phyloP scores from a whole-genome alignment of 495 filamentous ascomycete species.

The Lophiotrema nucula region DNA sequence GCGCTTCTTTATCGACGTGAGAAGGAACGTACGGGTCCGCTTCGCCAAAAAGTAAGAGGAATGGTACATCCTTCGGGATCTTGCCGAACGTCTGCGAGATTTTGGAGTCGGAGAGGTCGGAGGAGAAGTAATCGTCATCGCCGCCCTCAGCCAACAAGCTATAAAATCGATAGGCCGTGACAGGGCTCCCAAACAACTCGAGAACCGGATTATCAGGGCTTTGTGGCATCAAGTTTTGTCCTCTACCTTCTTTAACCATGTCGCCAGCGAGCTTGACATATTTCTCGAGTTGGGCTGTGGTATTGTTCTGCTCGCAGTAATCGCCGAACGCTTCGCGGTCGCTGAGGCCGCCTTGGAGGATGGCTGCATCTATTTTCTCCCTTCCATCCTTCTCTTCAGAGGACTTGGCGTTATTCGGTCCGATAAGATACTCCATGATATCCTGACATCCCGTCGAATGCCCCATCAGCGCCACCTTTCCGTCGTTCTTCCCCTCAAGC shows the following conservation, averaged over 20 bases:
- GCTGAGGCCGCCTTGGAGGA: conserved; percentile 77
- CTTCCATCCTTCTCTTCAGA: conserved; percentile 16
- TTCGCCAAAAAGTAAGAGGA: conserved; percentile 68
- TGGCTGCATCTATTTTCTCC: conserved; percentile 68
- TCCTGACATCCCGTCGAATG: conserved; percentile 90
- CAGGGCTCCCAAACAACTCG: conserved; percentile 51
- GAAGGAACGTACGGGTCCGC: conserved; percentile 69
- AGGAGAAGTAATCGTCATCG: conserved; percentile 87
- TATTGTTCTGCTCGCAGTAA: conserved; percentile 24
- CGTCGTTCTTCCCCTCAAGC: conserved; percentile 32
- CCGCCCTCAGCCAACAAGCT: conserved; percentile 63
- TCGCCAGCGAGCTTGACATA: conserved; percentile 54
- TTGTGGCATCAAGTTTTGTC: conserved; percentile 57
- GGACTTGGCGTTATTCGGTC: conserved; percentile 3
- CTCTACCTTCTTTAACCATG: conserved; percentile 53
- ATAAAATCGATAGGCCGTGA: conserved; percentile 68
- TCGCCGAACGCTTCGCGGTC: conserved; percentile 67
- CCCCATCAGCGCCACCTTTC: conserved; percentile 80
- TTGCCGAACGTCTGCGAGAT: conserved; percentile 64
- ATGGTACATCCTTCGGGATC: conserved; percentile 52
- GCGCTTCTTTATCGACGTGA: conserved; percentile 58
- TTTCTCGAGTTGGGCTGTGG: conserved; percentile 48
- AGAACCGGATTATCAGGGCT: conserved; percentile 46
- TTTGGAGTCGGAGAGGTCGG: conserved; percentile 63
- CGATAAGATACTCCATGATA: conserved; percentile 68